Conservation (phyloP, 2,329 filamentous ascomycete species). For the Phaeosphaeriaceae sp. region DNA sequence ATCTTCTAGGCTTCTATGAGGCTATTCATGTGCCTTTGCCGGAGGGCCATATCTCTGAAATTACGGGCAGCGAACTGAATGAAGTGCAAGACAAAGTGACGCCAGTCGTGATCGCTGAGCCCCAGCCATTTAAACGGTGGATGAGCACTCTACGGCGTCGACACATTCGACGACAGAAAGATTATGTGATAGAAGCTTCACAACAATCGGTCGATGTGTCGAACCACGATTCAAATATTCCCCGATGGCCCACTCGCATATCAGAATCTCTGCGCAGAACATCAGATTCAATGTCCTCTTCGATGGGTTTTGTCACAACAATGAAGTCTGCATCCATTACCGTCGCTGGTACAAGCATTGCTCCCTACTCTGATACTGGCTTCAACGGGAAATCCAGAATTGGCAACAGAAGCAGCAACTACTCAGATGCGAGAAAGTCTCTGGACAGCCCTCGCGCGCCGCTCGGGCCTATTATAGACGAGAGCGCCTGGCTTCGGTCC, state of each 20-base stretch:
- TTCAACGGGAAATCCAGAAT: conserved; percentile 65
- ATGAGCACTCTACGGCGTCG: conserved; percentile 71
- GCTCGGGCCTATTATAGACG: conserved; percentile 63
- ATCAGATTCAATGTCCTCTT: conserved; percentile 70
- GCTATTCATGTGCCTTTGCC: conserved; percentile 41
- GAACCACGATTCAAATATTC: conserved; percentile 14
- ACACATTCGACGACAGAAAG: conserved; percentile 49
- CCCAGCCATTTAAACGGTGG: conserved; percentile 72
- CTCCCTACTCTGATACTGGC: conserved; percentile 64
- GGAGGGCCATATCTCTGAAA: conserved; percentile 27
- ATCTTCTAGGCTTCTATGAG: conserved; percentile 38
- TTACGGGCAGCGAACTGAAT: conserved; percentile 15
- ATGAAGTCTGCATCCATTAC: conserved; percentile 84
- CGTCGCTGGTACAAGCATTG: conserved; percentile 72
- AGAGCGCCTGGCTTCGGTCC: conserved; percentile 72
- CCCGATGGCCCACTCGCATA: conserved; percentile 11
- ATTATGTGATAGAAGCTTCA: conserved; percentile 41
- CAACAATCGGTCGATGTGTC: conserved; percentile 45
- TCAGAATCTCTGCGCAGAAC: conserved; percentile 44
- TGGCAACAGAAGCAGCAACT: conserved; percentile 64
- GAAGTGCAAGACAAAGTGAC: conserved; percentile 6
- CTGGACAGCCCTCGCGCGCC: conserved; percentile 61
- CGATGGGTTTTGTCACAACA: conserved; percentile 78
- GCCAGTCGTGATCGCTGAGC: conserved; percentile 3
- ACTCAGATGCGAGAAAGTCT: conserved; percentile 67